These are phyloP conservation scores for Mycogone perniciosa DNA, from an alignment of 2,329 filamentous ascomycete species.

Conservation along the genomic window DNA sequence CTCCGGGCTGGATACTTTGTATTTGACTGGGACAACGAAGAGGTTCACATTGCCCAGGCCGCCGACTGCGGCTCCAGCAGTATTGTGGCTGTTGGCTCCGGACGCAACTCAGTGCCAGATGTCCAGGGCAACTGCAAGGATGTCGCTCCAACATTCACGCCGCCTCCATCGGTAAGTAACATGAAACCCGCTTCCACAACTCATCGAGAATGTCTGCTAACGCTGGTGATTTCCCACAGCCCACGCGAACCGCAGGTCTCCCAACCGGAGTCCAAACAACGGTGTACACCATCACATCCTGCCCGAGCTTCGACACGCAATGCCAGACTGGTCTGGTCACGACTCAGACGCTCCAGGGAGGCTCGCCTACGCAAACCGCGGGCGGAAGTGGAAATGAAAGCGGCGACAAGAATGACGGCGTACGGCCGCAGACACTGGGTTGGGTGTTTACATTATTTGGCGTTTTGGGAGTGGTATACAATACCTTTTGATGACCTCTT, in stretches of 20 bases:
- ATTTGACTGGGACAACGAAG: conserved; percentile 40
- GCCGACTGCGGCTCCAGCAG: conserved; percentile 34
- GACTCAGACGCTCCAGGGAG: conserved; percentile 17
- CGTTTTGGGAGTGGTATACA: conserved; percentile 3
- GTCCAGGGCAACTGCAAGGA: conserved; percentile 31
- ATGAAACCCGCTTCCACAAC: neutral
- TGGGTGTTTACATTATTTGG: conserved; percentile 3
- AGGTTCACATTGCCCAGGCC: conserved; percentile 36
- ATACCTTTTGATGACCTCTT: neutral
- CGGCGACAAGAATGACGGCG: conserved; percentile 11
- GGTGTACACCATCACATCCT: conserved; percentile 22
- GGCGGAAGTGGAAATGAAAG: conserved; percentile 1
- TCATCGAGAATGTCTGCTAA: neutral
- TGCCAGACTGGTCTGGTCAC: conserved; percentile 19
- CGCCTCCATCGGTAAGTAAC: conserved; percentile 1
- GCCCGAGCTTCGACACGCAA: conserved; percentile 16
- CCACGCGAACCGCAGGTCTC: conserved; percentile 6
- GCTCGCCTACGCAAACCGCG: neutral
- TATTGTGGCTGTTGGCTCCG: conserved; percentile 31
- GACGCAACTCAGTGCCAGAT: conserved; percentile 26
- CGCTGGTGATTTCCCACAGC: conserved; percentile 5
- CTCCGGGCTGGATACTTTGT: conserved; percentile 40
- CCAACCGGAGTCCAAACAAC: conserved; percentile 18
- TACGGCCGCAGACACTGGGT: conserved; percentile 2
- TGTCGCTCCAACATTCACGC: conserved; percentile 18